phyloP scores from a whole-genome alignment of 2,329 filamentous ascomycete genomes.

The Shiraia sp. region DNA sequence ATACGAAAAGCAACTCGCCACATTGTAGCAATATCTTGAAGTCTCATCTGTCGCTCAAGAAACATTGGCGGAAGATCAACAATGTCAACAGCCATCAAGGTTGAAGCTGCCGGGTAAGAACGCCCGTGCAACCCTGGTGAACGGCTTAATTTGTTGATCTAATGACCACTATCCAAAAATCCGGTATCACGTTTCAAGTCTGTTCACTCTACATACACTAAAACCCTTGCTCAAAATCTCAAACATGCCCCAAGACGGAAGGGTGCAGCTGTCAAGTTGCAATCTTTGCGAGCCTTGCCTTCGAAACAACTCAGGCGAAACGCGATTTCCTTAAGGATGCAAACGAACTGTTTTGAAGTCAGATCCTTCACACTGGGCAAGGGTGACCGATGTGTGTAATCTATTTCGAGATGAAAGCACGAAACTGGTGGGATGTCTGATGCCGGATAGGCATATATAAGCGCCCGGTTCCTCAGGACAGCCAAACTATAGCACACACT shows the following conservation, averaged over 20 bases:
- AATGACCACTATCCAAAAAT: slow-evolving; percentile 17
- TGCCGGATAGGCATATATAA: slow-evolving; percentile 2
- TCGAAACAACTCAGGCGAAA: slow-evolving; percentile 15
- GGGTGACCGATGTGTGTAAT: slow-evolving; percentile 8
- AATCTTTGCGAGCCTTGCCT: background rate
- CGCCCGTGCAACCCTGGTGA: slow-evolving; percentile 26
- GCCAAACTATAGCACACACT: slow-evolving; percentile 9
- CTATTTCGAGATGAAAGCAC: slow-evolving; percentile 12
- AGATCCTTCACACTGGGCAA: slow-evolving; percentile 3
- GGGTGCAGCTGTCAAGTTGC: slow-evolving; percentile 10
- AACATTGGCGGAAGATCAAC: too few species aligned
- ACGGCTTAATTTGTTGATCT: slow-evolving; percentile 18
- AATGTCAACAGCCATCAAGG: background rate
- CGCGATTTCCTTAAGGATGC: slow-evolving; percentile 16
- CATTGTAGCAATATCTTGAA: too few species aligned
- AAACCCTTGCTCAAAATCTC: slow-evolving; percentile 1
- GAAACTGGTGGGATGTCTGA: slow-evolving; percentile 1
- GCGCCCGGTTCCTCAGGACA: background rate
- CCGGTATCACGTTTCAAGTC: slow-evolving; percentile 19
- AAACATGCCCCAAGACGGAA: slow-evolving; percentile 12
- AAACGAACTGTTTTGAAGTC: slow-evolving; percentile 14
- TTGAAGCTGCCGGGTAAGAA: slow-evolving; percentile 7
- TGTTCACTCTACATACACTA: slow-evolving; percentile 1
- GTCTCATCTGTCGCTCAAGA: too few species aligned
- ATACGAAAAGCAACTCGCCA: background rate